Evolutionary conservation across 306 rosid species (phyloP).

Genomic region (Chamaecrista fasciculata): DNA sequence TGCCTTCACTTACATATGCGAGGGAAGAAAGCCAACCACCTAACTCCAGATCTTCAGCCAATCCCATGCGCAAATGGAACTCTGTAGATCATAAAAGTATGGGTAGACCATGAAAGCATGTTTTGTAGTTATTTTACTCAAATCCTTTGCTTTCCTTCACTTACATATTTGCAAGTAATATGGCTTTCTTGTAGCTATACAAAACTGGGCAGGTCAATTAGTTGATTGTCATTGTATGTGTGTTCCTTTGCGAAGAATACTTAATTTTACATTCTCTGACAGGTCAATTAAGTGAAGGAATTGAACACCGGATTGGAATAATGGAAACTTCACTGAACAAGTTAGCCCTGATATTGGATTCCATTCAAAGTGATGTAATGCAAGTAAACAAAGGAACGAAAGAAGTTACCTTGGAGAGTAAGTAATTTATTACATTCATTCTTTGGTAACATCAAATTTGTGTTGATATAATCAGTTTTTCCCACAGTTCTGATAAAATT

Average conservation of each 20-base stretch:
- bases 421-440: slow-evolving; percentile 35
- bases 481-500: slow-evolving; percentile 17
- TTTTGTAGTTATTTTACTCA: no score
- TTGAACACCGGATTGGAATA: slow-evolving; percentile 72
- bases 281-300: slow-evolving; percentile 85
- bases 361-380: slow-evolving; percentile 80
- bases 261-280: slow-evolving; percentile 31
- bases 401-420: slow-evolving; percentile 73
- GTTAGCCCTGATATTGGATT: slow-evolving; percentile 88
- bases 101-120: slow-evolving; percentile 32
- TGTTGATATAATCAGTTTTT: neutral
- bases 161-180: slow-evolving; percentile 8
- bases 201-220: slow-evolving; percentile 16
- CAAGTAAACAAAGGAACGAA: slow-evolving; percentile 85
- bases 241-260: slow-evolving; percentile 8
- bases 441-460: slow-evolving; percentile 7
- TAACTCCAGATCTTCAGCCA: slow-evolving; percentile 69
- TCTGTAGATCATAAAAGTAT: slow-evolving; percentile 69
- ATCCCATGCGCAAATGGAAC: slow-evolving; percentile 66
- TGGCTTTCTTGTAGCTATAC: slow-evolving; percentile 10
- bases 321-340: slow-evolving; percentile 86
- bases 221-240: slow-evolving; percentile 19
- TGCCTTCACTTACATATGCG: slow-evolving; percentile 54
- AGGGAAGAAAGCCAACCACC: slow-evolving; percentile 78
- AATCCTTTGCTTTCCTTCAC: no score